A percentile compares a stretch with the other conserved stretches of the same genome.
These are phyloP conservation scores for Chenopodium album DNA, from an alignment of 148 eudicot species.

Conservation along the genomic window DNA sequence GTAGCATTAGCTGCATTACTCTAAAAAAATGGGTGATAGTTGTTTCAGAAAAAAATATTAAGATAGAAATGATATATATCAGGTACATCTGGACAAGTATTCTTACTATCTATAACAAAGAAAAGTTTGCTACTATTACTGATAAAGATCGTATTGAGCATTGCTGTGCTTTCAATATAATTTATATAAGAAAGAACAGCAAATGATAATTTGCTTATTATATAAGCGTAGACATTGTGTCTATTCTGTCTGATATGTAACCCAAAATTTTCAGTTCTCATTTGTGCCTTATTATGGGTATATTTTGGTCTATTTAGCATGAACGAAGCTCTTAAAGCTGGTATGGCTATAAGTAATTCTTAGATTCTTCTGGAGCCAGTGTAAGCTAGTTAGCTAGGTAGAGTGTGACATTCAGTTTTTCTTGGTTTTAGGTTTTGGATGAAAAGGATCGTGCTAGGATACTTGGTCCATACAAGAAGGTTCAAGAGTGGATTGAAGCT, in stretches of 20 bases:
- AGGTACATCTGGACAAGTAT: not conserved
- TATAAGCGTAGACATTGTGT: too few relatives aligned
- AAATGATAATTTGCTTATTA: not conserved
- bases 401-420: not conserved
- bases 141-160: not conserved
- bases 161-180: not conserved
- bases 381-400: not conserved
- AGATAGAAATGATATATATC: not conserved
- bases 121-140: too few relatives aligned
- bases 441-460: slow-evolving; percentile 57
- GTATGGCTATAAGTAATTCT: not conserved
- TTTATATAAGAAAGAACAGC: not conserved
- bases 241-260: not conserved
- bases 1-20: not conserved
- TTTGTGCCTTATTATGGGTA: not conserved
- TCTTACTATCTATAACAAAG: too few relatives aligned
- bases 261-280: too few relatives aligned
- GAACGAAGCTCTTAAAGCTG: not conserved
- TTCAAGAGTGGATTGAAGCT: slow-evolving; percentile 76
- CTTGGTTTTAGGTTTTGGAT: slow-evolving; percentile 47
- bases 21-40: too few relatives aligned
- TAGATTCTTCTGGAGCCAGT: not conserved
- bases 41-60: too few relatives aligned
- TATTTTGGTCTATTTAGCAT: too few relatives aligned
- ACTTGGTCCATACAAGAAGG: slow-evolving; percentile 64